These are phyloP conservation scores for Trifolium pratense DNA, from an alignment of 306 rosid genomes.

Conservation along the genomic window DNA sequence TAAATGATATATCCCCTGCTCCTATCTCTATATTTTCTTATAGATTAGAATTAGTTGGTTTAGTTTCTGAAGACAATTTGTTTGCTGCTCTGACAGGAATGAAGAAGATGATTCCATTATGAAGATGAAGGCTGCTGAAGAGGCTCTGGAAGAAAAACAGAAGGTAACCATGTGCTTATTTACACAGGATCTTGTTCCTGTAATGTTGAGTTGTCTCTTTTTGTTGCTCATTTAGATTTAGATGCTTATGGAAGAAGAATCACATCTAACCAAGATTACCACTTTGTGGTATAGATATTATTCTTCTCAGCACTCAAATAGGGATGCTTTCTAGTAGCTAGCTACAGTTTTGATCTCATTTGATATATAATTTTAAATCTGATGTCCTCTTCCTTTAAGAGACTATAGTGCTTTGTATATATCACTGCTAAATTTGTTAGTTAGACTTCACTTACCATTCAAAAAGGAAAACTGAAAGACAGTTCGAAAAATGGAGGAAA, in stretches of 20 bases:
- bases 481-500: background rate
- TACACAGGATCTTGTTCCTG: constrained; percentile 10
- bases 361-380: background rate
- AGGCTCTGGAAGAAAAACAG: constrained; percentile 76
- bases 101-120: constrained; percentile 76
- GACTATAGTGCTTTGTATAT: constrained; percentile 14
- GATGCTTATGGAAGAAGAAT: constrained; percentile 24
- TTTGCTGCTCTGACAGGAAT: constrained; percentile 63
- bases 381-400: constrained; percentile 25
- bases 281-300: background rate
- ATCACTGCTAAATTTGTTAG: background rate
- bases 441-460: constrained; percentile 30
- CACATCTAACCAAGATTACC: constrained; percentile 11
- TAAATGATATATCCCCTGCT: background rate
- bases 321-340: constrained; percentile 7
- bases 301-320: constrained; percentile 27
- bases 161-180: constrained; percentile 58
- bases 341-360: background rate
- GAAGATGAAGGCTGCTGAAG: constrained; percentile 89
- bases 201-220: constrained; percentile 1
- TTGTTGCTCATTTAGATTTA: background rate
- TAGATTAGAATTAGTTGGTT: constrained; percentile 35
- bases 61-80: constrained; percentile 47
- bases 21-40: constrained; percentile 13
- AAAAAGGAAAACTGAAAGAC: background rate